Conservation (phyloP, 2,329 filamentous ascomycete genomes). For the Chrysoporthe puriensis region DNA sequence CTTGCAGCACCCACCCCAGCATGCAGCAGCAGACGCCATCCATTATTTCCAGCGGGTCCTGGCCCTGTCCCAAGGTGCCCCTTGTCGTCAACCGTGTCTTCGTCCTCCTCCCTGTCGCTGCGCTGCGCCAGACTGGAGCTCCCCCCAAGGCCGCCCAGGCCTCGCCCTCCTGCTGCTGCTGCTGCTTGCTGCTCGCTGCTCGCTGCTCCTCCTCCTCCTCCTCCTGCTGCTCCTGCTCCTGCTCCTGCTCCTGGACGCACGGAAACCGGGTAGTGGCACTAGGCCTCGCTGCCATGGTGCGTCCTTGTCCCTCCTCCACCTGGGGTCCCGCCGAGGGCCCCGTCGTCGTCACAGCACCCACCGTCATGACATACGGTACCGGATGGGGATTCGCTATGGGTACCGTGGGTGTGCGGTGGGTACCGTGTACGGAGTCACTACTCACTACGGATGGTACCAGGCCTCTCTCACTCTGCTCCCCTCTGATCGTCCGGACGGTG, state of each 20-base stretch:
- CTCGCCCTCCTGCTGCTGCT: no score
- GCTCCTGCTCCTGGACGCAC: constrained; percentile 15
- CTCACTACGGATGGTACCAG: not conserved
- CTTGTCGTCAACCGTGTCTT: constrained; percentile 15
- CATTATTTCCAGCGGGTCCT: constrained; percentile 26
- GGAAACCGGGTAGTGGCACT: constrained; percentile 20
- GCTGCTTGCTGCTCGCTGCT: no score
- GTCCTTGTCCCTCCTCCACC: constrained; percentile 1
- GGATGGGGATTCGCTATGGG: constrained; percentile 3
- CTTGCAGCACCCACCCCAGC: constrained; percentile 21
- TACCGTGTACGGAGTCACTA: not conserved
- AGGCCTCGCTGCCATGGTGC: not conserved
- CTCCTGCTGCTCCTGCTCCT: constrained; percentile 17
- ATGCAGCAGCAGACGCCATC: constrained; percentile 26
- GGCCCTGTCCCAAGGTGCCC: constrained; percentile 12
- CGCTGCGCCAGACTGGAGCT: constrained; percentile 1
- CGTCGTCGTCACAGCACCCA: constrained; percentile 2
- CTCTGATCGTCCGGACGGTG: constrained; percentile 35
- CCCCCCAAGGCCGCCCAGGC: not conserved
- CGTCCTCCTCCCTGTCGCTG: not conserved
- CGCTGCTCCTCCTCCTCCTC: constrained; percentile 7
- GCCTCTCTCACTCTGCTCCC: not conserved
- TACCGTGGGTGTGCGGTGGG: not conserved
- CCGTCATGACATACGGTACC: constrained; percentile 3
- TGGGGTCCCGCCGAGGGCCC: not conserved